Evolutionary conservation across 2,329 filamentous ascomycete genomes (phyloP), one percentile per base, ranked within the genome.

Genomic region (Aspergillus jensenii): DNA sequence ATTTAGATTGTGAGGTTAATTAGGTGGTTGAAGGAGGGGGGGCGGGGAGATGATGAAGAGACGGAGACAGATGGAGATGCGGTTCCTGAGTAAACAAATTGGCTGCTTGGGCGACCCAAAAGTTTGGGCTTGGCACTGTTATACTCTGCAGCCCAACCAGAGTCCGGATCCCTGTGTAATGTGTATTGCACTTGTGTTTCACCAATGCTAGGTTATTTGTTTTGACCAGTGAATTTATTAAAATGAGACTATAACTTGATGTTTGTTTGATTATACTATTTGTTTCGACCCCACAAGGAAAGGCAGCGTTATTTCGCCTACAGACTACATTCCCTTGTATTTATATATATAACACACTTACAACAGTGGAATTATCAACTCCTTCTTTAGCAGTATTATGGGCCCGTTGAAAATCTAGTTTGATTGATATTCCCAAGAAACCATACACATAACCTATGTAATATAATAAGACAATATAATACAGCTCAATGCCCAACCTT

Each of bases 91-190:
- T 67, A 63, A 67, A 65, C 62, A 66, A 57, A 60, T 60, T 60
- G 64, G 56, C 56, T 58, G 56, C 65, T 68, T 62, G 62, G 66
- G 60, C 59, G 60, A 63, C 57, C 60, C 55, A 58, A 59, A 54
- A 50, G 41, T 45, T 39, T 21, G 35, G 59, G 53, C 59, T 62
- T 62, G 60, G 60, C 60, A 40, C 44, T 52, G n/a, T 17, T 39
- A 15, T 46, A 25, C 35, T 33, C 14, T 40, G 17, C 51, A 45
- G 51, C 33, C 43, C 35, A 45, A 53, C 50, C 17, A 21, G n/a
- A 23, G 35, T 35, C 25, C n/a, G 27, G 27, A 31, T 11, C 9
- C 9, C 27, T 31, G 27, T 9, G 27, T 31, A 31, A 11, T 27
- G 21, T 21, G 21, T 21, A 21, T 27, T 31, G 27, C 9, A 31